phyloP scores from a whole-genome alignment of 2,329 filamentous ascomycete species.

The Domatiomyces globalis region DNA sequence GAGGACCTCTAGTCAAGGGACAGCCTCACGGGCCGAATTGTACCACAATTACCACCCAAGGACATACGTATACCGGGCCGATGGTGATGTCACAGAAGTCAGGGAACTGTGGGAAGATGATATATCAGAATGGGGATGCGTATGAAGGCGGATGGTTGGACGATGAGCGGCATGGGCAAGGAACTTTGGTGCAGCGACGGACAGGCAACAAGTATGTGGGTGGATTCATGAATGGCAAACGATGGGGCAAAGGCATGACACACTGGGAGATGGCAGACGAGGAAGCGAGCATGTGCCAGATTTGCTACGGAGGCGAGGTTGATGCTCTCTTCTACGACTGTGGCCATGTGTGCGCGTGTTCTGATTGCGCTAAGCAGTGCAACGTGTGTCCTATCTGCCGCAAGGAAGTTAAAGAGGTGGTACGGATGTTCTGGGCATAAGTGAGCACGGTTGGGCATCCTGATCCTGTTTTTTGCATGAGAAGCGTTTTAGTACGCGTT shows the following conservation, averaged over 20 bases:
- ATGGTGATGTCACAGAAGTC: constrained; percentile 41
- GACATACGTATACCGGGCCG: constrained; percentile 41
- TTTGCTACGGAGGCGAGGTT: constrained; percentile 48
- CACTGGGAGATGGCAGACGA: constrained; percentile 49
- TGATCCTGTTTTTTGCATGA: not conserved
- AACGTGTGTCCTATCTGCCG: constrained; percentile 49
- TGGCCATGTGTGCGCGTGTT: constrained; percentile 48
- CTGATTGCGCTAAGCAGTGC: constrained; percentile 44
- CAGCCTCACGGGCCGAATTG: constrained; percentile 40
- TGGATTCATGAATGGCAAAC: constrained; percentile 46
- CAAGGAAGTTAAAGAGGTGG: constrained; percentile 40
- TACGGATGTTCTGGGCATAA: constrained; percentile 41
- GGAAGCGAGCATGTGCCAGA: constrained; percentile 44
- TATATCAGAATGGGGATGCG: constrained; percentile 39
- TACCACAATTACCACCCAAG: constrained; percentile 38
- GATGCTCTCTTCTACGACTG: constrained; percentile 50
- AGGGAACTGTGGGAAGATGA: constrained; percentile 41
- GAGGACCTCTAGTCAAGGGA: constrained; percentile 37
- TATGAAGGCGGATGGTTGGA: constrained; percentile 35
- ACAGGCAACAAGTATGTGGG: constrained; percentile 49
- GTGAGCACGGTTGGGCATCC: not conserved
- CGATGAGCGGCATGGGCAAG: constrained; percentile 39
- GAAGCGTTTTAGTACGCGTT: not conserved
- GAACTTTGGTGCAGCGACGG: constrained; percentile 40
- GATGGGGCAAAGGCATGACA: constrained; percentile 47